These are phyloP conservation scores for Heliamphora pulchella DNA, from an alignment of 179 eudicot species.

Conservation along the genomic window DNA sequence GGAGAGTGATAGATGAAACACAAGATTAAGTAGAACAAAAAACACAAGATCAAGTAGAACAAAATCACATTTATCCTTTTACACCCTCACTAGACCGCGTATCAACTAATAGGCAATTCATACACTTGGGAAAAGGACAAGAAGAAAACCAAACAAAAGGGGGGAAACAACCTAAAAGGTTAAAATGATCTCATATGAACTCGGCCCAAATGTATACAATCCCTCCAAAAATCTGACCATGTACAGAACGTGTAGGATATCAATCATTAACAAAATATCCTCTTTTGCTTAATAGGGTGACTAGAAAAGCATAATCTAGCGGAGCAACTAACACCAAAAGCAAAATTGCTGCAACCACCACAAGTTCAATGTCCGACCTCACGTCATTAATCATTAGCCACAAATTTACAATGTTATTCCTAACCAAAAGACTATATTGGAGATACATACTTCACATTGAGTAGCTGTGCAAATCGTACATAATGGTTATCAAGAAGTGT, in stretches of 20 bases:
- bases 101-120: background rate
- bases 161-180: background rate
- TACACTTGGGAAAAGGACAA: background rate
- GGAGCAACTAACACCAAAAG: conserved; percentile 25
- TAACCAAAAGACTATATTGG: background rate
- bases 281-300: background rate
- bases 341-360: conserved; percentile 34
- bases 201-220: background rate
- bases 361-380: background rate
- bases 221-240: background rate
- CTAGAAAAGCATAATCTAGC: background rate
- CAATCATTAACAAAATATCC: conserved; percentile 6
- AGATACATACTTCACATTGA: background rate
- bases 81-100: background rate
- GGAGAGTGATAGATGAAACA: background rate
- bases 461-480: conserved; percentile 8
- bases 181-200: background rate
- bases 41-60: too few relatives aligned
- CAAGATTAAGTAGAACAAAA: background rate
- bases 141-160: background rate
- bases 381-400: background rate
- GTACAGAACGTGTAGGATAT: background rate
- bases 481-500: background rate
- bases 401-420: background rate
- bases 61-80: too few relatives aligned